These are phyloP conservation scores for Lenwebbia sp. DNA, from an alignment of 345 rosid species.

Conservation along the genomic window DNA sequence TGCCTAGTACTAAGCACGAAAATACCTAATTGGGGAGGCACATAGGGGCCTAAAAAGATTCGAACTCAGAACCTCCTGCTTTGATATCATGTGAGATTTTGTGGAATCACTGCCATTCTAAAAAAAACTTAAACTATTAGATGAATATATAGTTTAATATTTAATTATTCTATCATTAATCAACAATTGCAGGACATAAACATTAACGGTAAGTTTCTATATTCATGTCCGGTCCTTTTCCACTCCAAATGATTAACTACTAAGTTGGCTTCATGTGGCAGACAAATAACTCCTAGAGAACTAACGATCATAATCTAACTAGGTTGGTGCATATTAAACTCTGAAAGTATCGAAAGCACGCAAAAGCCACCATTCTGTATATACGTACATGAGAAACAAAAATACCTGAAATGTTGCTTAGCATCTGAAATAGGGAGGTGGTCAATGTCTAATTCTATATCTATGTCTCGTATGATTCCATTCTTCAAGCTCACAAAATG, in stretches of 20 bases:
- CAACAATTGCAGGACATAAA: background rate
- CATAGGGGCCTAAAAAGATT: too few relatives aligned
- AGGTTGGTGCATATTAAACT: background rate
- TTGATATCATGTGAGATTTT: too few relatives aligned
- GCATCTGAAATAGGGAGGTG: background rate
- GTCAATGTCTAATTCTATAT: background rate
- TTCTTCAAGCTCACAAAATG: background rate
- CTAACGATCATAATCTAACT: background rate
- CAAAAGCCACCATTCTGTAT: background rate
- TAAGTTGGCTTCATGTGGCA: background rate
- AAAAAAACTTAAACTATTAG: too few relatives aligned
- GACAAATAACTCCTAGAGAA: background rate
- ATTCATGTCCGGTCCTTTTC: background rate
- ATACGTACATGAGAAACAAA: background rate
- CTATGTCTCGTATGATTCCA: background rate
- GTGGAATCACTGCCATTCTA: too few relatives aligned
- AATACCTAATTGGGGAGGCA: too few relatives aligned
- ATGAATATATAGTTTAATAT: too few relatives aligned
- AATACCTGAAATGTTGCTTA: background rate
- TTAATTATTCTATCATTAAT: background rate
- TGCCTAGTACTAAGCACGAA: too few relatives aligned
- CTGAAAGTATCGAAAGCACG: background rate
- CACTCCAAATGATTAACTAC: background rate
- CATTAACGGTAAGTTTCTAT: background rate
- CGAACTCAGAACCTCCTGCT: too few relatives aligned